A percentile compares a stretch with the other conserved stretches of the same genome.
phyloP scores from a whole-genome alignment of 2,329 filamentous ascomycete genomes.

The Sclerotinia glacialis region DNA sequence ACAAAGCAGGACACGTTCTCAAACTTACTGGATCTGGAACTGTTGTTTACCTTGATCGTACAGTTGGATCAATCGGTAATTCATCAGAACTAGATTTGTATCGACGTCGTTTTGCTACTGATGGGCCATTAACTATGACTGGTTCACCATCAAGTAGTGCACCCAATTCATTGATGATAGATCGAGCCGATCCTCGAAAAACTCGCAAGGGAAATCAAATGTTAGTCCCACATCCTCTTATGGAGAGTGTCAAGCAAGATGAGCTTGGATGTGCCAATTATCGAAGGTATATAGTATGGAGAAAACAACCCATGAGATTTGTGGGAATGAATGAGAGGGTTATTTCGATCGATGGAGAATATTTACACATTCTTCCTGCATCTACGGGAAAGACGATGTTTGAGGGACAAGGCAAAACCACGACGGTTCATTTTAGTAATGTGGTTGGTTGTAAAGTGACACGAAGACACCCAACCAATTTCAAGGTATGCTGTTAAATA shows the following conservation, averaged over 20 bases:
- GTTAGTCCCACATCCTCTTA: slow-evolving; percentile 63
- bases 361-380: slow-evolving; percentile 78
- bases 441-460: slow-evolving; percentile 81
- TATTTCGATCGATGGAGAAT: slow-evolving; percentile 79
- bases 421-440: slow-evolving; percentile 77
- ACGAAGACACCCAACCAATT: slow-evolving; percentile 74
- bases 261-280: slow-evolving; percentile 59
- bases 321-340: slow-evolving; percentile 72
- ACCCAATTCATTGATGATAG: slow-evolving; percentile 57
- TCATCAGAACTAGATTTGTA: slow-evolving; percentile 73
- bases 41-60: slow-evolving; percentile 72
- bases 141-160: slow-evolving; percentile 65
- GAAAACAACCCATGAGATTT: slow-evolving; percentile 80
- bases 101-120: slow-evolving; percentile 70
- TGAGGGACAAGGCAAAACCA: slow-evolving; percentile 66
- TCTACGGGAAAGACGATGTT: slow-evolving; percentile 62
- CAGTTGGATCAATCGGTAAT: slow-evolving; percentile 74
- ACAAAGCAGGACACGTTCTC: slow-evolving; percentile 76
- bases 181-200: slow-evolving; percentile 46
- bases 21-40: slow-evolving; percentile 73
- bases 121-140: slow-evolving; percentile 66
- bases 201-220: slow-evolving; percentile 52
- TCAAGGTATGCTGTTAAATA: slow-evolving; percentile 56
- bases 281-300: slow-evolving; percentile 76
- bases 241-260: slow-evolving; percentile 59